These are phyloP conservation scores for Chenopodium album DNA, from an alignment of 148 eudicot species.

Conservation along the genomic window DNA sequence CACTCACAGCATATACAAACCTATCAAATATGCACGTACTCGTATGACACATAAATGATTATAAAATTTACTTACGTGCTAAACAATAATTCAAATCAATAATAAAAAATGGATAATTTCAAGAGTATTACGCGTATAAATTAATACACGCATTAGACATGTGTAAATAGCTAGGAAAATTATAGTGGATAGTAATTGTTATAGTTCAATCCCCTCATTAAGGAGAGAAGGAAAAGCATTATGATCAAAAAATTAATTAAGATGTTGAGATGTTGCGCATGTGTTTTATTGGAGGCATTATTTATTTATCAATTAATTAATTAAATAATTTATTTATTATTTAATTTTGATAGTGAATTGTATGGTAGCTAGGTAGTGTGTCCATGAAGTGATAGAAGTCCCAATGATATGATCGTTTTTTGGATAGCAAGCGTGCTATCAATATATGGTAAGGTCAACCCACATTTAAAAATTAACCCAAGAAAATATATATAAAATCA, in stretches of 20 bases:
- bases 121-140: not conserved
- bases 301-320: not conserved
- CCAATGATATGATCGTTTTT: not conserved
- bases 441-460: constrained; percentile 5
- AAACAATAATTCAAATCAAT: too few species aligned
- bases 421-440: constrained; percentile 24
- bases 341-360: not conserved
- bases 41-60: too few species aligned
- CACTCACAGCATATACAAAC: too few species aligned
- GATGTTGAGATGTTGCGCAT: not conserved
- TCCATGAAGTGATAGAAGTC: not conserved
- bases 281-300: not conserved
- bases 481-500: not conserved
- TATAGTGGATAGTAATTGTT: not conserved
- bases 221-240: not conserved
- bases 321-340: too few species aligned
- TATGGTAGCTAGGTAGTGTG: not conserved
- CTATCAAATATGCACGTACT: too few species aligned
- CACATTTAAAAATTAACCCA: not conserved
- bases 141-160: not conserved
- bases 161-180: not conserved
- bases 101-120: too few species aligned
- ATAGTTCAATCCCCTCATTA: not conserved
- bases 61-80: too few species aligned
- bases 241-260: not conserved